Evolutionary conservation across 2,329 filamentous ascomycete species (phyloP).

Genomic region (Penicillium sumatraense): DNA sequence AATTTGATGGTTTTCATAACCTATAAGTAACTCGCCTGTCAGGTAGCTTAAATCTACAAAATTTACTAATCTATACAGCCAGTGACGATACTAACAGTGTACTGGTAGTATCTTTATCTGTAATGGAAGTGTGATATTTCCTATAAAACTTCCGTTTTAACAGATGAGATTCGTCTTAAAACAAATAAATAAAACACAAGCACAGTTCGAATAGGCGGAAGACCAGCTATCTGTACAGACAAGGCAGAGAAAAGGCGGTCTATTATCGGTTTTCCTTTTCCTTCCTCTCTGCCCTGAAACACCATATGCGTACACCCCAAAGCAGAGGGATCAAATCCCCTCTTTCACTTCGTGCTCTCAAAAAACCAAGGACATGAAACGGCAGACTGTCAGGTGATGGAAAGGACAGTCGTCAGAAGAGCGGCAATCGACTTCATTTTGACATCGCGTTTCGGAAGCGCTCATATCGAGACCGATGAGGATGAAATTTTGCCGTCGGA

Average conservation of each 20-base stretch:
- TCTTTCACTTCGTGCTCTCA: constrained; percentile 21
- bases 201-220: constrained; percentile 42
- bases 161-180: constrained; percentile 41
- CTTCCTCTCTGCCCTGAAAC: constrained; percentile 29
- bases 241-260: constrained; percentile 33
- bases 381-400: constrained; percentile 22
- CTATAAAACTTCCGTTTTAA: constrained; percentile 23
- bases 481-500: neutral
- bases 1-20: too few relatives aligned
- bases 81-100: too few relatives aligned
- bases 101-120: too few relatives aligned
- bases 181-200: constrained; percentile 36
- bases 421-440: constrained; percentile 16
- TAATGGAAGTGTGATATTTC: neutral
- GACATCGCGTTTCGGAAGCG: constrained; percentile 5
- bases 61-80: too few relatives aligned
- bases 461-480: constrained; percentile 9
- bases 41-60: too few relatives aligned
- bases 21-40: too few relatives aligned
- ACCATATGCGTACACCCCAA: constrained; percentile 31
- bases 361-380: constrained; percentile 28
- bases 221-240: constrained; percentile 50
- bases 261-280: constrained; percentile 30
- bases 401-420: constrained; percentile 25
- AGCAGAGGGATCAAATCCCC: constrained; percentile 9